A percentile compares a stretch with the other conserved stretches of the same genome.
Evolutionary conservation across 176 grass and related monocot genomes (phyloP).

Genomic region (Cymbopogon citratus): DNA sequence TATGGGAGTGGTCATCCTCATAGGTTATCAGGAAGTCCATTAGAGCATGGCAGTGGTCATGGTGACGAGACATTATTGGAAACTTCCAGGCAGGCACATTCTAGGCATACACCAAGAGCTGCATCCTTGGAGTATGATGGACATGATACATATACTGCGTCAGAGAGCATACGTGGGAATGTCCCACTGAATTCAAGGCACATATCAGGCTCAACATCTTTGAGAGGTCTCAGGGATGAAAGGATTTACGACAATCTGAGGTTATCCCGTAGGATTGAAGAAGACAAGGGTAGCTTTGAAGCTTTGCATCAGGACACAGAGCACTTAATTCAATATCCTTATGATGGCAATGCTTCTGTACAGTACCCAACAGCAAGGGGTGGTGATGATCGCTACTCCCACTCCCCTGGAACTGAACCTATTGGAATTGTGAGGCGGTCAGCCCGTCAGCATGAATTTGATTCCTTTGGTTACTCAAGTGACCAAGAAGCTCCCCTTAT

Average conservation of each 20-base stretch:
- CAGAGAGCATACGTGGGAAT: constrained; percentile 46
- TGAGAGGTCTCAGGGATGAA: constrained; percentile 31
- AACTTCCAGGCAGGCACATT: constrained; percentile 16
- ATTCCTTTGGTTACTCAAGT: constrained; percentile 39
- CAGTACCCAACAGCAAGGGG: constrained; percentile 23
- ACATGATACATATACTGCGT: constrained; percentile 34
- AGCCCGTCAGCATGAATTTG: constrained; percentile 11
- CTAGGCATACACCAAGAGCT: constrained; percentile 26
- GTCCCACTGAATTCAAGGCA: constrained; percentile 29
- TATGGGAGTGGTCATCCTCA: constrained; percentile 19
- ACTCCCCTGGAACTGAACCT: constrained; percentile 26
- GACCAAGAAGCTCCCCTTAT: constrained; percentile 28
- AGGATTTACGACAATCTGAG: constrained; percentile 24
- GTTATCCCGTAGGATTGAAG: constrained; percentile 31
- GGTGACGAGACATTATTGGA: constrained; percentile 28
- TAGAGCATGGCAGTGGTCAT: constrained; percentile 11
- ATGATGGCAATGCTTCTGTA: constrained; percentile 15
- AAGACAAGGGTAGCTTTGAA: constrained; percentile 22
- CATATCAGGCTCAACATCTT: constrained; percentile 32
- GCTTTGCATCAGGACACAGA: constrained; percentile 20
- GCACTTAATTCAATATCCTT: not conserved
- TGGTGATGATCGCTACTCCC: constrained; percentile 18
- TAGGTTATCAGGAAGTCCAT: constrained; percentile 32
- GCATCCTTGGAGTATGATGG: constrained; percentile 26
- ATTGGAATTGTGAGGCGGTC: constrained; percentile 8